A percentile compares a stretch with the other conserved stretches of the same genome.
phyloP scores from a whole-genome alignment of 2,329 filamentous ascomycete species.

The Stylonectria norvegica region DNA sequence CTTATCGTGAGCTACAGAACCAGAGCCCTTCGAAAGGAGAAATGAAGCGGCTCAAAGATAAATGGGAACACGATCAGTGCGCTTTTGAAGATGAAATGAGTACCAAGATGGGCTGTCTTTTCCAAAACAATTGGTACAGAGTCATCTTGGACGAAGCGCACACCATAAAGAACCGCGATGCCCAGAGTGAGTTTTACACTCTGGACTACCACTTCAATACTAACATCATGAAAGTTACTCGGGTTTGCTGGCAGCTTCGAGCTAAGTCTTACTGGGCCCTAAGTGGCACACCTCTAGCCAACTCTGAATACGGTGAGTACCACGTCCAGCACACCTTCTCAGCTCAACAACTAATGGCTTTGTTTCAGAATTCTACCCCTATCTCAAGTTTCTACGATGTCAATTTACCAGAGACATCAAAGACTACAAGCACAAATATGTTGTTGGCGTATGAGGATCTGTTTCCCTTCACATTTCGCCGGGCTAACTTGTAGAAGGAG shows the following conservation, averaged over 20 bases:
- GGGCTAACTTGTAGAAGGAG: constrained; percentile 6
- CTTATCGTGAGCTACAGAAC: constrained; percentile 24
- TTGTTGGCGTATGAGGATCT: constrained; percentile 12
- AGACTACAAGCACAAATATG: constrained; percentile 16
- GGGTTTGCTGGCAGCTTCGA: constrained; percentile 23
- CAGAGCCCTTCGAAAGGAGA: constrained; percentile 11
- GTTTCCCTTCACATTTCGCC: not conserved
- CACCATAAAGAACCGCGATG: constrained; percentile 47
- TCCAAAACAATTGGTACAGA: constrained; percentile 43
- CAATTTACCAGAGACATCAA: constrained; percentile 2
- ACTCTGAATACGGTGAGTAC: constrained; percentile 27
- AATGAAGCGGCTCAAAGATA: not conserved
- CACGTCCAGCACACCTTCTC: not conserved
- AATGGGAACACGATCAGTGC: not conserved
- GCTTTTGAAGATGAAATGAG: constrained; percentile 35
- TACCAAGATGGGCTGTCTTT: constrained; percentile 32
- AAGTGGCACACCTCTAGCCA: constrained; percentile 36
- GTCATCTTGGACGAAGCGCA: constrained; percentile 58
- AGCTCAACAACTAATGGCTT: not conserved
- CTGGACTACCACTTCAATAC: not conserved
- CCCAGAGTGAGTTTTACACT: constrained; percentile 24
- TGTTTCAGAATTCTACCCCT: constrained; percentile 34
- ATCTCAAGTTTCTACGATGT: constrained; percentile 32
- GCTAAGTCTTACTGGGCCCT: constrained; percentile 35
- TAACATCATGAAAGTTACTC: constrained; percentile 11